phyloP scores from a whole-genome alignment of 2,329 filamentous ascomycete genomes.

The Colletotrichum zoysiae region DNA sequence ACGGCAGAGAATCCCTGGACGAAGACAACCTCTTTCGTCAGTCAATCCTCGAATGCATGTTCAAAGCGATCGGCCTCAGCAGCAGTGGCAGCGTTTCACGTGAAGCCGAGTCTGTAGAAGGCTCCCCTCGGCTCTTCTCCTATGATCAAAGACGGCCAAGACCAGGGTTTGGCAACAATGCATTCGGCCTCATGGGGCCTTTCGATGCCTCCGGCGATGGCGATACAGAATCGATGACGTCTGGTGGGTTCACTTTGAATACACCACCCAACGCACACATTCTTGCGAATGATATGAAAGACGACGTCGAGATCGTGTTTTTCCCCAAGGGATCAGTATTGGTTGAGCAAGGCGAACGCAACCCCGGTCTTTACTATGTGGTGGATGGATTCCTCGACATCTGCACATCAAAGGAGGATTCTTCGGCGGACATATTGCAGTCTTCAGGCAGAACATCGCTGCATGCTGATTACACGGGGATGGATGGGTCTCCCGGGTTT shows the following conservation, averaged over 20 bases:
- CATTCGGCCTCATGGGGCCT: constrained; percentile 91
- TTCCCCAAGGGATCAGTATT: constrained; percentile 95
- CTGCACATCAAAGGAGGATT: constrained; percentile 80
- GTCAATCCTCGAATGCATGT: constrained; percentile 94
- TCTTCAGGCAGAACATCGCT: constrained; percentile 51
- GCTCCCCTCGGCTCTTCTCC: constrained; percentile 85
- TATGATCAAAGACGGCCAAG: constrained; percentile 87
- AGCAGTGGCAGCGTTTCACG: constrained; percentile 73
- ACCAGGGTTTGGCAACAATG: constrained; percentile 79
- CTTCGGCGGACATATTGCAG: constrained; percentile 56
- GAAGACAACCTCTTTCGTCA: constrained; percentile 91
- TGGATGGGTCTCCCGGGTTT: constrained; percentile 31
- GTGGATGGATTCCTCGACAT: constrained; percentile 97
- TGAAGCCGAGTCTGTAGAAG: constrained; percentile 82
- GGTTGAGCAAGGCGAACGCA: constrained; percentile 97
- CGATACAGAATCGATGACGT: constrained; percentile 88
- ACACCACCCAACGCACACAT: constrained; percentile 74
- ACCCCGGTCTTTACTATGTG: constrained; percentile 96
- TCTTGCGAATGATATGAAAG: constrained; percentile 83
- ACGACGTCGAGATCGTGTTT: constrained; percentile 96
- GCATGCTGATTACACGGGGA: constrained; percentile 35
- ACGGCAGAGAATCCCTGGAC: constrained; percentile 84
- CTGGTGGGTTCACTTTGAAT: constrained; percentile 71
- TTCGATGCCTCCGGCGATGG: constrained; percentile 83
- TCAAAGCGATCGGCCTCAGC: constrained; percentile 89